Evolutionary conservation across 352 stramenopile species (phyloP).

Genomic region (Pythium phragmitis): DNA sequence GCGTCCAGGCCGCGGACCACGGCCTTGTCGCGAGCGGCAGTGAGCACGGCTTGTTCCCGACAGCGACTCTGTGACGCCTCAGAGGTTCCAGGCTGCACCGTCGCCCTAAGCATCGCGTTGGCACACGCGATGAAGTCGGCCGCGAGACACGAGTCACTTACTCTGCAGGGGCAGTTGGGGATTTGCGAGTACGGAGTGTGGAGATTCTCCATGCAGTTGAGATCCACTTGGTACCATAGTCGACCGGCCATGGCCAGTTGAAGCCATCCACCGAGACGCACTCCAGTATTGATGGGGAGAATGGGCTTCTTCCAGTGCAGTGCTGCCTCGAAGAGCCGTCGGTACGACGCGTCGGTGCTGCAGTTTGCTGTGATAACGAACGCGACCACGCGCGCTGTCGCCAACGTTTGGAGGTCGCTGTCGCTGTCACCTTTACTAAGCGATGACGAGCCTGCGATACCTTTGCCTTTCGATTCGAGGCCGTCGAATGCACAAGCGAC

Average conservation of each 20-base stretch:
- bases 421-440: constrained; percentile 21
- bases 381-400: constrained; percentile 26
- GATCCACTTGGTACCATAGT: constrained; percentile 55
- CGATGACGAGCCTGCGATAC: constrained; percentile 12
- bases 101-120: constrained; percentile 31
- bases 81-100: constrained; percentile 8
- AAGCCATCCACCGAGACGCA: constrained; percentile 37
- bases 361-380: constrained; percentile 46
- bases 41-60: neutral
- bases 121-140: constrained; percentile 48
- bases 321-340: constrained; percentile 38
- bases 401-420: constrained; percentile 27
- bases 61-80: neutral
- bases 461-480: constrained; percentile 17
- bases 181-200: constrained; percentile 41
- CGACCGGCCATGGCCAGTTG: constrained; percentile 46
- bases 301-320: constrained; percentile 37
- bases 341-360: constrained; percentile 21
- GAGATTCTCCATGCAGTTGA: constrained; percentile 33
- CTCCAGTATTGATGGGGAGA: constrained; percentile 42
- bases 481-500: constrained; percentile 12
- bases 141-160: constrained; percentile 45
- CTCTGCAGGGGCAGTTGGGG: constrained; percentile 40
- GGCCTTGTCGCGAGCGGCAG: constrained; percentile 4
- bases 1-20: constrained; percentile 10